phyloP scores from a whole-genome alignment of 768 basidiomycete species.

The Hemileccinum rubropunctum region DNA sequence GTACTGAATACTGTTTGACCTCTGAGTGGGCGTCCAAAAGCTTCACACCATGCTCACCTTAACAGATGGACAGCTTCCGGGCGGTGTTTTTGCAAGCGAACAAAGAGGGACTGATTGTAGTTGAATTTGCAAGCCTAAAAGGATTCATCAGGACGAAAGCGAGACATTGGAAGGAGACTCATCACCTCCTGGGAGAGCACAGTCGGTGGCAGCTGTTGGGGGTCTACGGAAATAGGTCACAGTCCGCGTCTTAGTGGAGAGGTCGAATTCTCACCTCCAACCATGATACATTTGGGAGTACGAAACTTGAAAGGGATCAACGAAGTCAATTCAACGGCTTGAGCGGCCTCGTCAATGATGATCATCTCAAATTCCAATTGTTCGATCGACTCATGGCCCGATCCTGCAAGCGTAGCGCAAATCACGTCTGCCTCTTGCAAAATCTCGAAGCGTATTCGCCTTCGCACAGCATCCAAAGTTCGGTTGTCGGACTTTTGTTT shows the following conservation, averaged over 20 bases:
- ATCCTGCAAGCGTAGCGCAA: slow-evolving; percentile 89
- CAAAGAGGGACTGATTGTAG: slow-evolving; percentile 92
- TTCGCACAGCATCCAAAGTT: slow-evolving; percentile 76
- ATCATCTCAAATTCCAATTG: slow-evolving; percentile 90
- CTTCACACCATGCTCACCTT: slow-evolving; percentile 50
- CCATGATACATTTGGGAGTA: slow-evolving; percentile 83
- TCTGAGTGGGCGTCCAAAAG: not conserved
- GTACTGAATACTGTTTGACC: slow-evolving; percentile 81
- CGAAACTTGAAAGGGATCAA: slow-evolving; percentile 92
- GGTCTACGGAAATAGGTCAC: slow-evolving; percentile 44
- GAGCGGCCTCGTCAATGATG: slow-evolving; percentile 97
- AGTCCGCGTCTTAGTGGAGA: not conserved
- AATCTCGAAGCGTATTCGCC: slow-evolving; percentile 72
- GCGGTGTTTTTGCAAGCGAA: slow-evolving; percentile 77
- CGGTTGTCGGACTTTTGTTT: slow-evolving; percentile 77
- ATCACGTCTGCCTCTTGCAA: slow-evolving; percentile 89
- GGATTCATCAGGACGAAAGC: slow-evolving; percentile 7
- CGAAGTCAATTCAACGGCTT: slow-evolving; percentile 92
- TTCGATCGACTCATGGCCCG: slow-evolving; percentile 85
- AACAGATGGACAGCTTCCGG: slow-evolving; percentile 88
- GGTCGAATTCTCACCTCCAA: slow-evolving; percentile 59
- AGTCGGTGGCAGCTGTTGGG: slow-evolving; percentile 95
- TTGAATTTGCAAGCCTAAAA: slow-evolving; percentile 60
- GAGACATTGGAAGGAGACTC: slow-evolving; percentile 22
- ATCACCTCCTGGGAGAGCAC: slow-evolving; percentile 63